Evolutionary conservation across 148 eudicot species (phyloP).

Genomic region (Agrostemma githago): DNA sequence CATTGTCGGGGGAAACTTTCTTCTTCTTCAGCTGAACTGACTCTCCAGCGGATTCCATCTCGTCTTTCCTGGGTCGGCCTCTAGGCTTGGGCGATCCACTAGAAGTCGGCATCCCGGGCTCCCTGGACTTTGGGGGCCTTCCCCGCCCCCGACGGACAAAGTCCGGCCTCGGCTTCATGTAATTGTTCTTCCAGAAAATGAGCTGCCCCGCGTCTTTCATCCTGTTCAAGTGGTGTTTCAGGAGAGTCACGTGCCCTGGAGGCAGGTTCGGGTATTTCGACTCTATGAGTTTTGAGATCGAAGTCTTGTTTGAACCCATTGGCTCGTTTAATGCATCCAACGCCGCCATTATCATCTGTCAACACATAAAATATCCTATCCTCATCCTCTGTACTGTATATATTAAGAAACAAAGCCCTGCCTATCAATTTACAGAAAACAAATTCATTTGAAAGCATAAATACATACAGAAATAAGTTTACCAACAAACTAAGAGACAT

Average conservation of each 20-base stretch:
- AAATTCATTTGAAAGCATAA: too few relatives aligned
- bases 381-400: too few relatives aligned
- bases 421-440: too few relatives aligned
- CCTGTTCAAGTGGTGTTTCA: conserved; percentile 37
- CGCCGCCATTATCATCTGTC: conserved; percentile 42
- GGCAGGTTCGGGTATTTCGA: conserved; percentile 38
- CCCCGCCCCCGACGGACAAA: conserved; percentile 47
- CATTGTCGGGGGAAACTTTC: conserved; percentile 15
- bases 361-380: neutral
- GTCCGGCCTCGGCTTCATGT: conserved; percentile 43
- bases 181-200: conserved; percentile 46
- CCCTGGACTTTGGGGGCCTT: conserved; percentile 43
- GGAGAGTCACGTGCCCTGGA: conserved; percentile 38
- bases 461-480: too few relatives aligned
- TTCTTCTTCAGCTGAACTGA: conserved; percentile 22
- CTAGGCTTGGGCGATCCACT: conserved; percentile 22
- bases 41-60: conserved; percentile 14
- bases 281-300: conserved; percentile 41
- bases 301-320: conserved; percentile 44
- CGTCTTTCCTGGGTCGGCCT: conserved; percentile 36
- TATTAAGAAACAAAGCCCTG: too few relatives aligned
- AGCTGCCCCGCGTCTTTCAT: conserved; percentile 42
- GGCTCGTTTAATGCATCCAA: conserved; percentile 35
- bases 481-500: too few relatives aligned
- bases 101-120: conserved; percentile 19